Evolutionary conservation across 768 basidiomycete species (phyloP).

Genomic region (Cystofilobasidium bisporidii): DNA sequence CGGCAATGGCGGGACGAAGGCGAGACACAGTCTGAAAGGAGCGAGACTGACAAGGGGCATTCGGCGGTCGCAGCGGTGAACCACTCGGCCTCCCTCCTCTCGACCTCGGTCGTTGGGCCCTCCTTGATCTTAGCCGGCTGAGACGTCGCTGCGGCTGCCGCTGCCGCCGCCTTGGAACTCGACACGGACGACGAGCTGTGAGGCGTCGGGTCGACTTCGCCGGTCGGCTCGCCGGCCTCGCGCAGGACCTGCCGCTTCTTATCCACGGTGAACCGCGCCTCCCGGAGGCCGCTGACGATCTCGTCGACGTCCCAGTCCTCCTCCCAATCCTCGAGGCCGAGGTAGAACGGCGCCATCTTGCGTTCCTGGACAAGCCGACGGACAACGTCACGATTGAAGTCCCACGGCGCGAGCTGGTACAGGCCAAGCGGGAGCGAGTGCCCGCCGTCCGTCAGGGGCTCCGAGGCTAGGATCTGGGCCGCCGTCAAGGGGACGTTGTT

Average conservation of each 20-base stretch:
- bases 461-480: constrained; percentile 45
- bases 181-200: background rate
- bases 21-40: background rate
- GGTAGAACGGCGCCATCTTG: constrained; percentile 88
- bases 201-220: constrained; percentile 23
- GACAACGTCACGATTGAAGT: constrained; percentile 83
- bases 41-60: constrained; percentile 74
- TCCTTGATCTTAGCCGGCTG: constrained; percentile 9
- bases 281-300: constrained; percentile 70
- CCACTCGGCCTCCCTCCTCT: constrained; percentile 60
- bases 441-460: constrained; percentile 77
- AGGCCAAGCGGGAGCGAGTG: constrained; percentile 68
- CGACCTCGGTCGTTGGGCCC: constrained; percentile 27
- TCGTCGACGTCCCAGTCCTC: constrained; percentile 80
- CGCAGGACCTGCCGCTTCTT: constrained; percentile 42
- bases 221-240: constrained; percentile 49
- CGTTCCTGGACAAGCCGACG: constrained; percentile 78
- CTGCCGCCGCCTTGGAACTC: background rate
- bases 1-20: no score
- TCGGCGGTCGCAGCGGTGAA: constrained; percentile 71
- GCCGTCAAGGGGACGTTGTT: constrained; percentile 29
- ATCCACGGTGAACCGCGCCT: constrained; percentile 46
- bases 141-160: background rate
- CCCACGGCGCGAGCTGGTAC: constrained; percentile 58
- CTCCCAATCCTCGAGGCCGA: constrained; percentile 87